phyloP scores from a whole-genome alignment of 768 basidiomycete genomes.

The Auricularia sp. region DNA sequence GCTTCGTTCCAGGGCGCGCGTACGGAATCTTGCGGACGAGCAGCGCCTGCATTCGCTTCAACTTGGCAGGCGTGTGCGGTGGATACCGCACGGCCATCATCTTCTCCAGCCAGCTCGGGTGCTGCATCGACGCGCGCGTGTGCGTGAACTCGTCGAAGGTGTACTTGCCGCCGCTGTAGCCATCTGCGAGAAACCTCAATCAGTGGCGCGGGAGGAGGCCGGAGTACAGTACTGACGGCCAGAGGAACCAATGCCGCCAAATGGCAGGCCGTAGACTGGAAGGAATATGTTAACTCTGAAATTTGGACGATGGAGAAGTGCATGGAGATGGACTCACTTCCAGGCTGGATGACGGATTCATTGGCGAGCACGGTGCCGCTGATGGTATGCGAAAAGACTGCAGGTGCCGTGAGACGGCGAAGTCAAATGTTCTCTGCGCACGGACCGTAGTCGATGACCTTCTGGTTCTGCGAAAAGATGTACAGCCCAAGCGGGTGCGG shows the following conservation, averaged over 20 bases:
- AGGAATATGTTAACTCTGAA: slow-evolving; percentile 6
- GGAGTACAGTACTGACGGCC: slow-evolving; percentile 60
- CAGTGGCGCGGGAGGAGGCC: too few species aligned
- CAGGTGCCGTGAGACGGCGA: not conserved
- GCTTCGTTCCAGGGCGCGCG: not conserved
- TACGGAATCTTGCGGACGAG: not conserved
- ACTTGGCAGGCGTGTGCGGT: slow-evolving; percentile 21
- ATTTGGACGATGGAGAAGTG: not conserved
- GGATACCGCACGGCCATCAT: slow-evolving; percentile 26
- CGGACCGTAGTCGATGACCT: slow-evolving; percentile 52
- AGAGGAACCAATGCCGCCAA: slow-evolving; percentile 63
- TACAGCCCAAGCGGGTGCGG: slow-evolving; percentile 71
- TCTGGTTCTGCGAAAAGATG: slow-evolving; percentile 54
- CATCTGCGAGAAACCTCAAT: slow-evolving; percentile 30
- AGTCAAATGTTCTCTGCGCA: not conserved
- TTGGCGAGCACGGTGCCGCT: slow-evolving; percentile 65
- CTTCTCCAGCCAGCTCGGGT: slow-evolving; percentile 31
- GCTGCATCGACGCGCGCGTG: slow-evolving; percentile 42
- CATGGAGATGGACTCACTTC: slow-evolving; percentile 28
- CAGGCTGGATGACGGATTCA: slow-evolving; percentile 54
- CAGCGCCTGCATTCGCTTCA: not conserved
- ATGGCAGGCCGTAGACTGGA: slow-evolving; percentile 52
- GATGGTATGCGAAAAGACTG: slow-evolving; percentile 60
- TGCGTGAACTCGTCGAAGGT: slow-evolving; percentile 75
- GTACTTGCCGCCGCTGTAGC: slow-evolving; percentile 63